A percentile compares a stretch with the other conserved stretches of the same genome.
Conservation (phyloP, 1,284 basidiomycete species). For the Irpex sp. region DNA sequence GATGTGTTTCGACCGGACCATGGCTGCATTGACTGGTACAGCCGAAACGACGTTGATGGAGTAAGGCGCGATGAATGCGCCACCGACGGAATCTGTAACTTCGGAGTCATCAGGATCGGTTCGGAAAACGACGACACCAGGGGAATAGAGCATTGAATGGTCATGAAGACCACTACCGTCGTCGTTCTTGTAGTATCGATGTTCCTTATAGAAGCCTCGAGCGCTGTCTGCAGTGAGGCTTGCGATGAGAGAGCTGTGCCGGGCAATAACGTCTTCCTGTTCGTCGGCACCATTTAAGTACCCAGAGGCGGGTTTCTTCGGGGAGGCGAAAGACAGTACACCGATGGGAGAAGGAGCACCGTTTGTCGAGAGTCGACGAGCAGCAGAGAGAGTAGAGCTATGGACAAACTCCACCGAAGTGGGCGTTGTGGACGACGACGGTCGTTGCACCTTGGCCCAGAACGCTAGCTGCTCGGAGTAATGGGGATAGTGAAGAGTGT, state of each 20-base stretch:
- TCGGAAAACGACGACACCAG: slow-evolving; percentile 45
- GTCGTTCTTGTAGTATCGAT: slow-evolving; percentile 29
- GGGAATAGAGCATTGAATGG: slow-evolving; percentile 48
- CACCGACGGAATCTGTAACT: slow-evolving; percentile 23
- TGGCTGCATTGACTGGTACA: slow-evolving; percentile 41
- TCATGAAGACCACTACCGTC: slow-evolving; percentile 40
- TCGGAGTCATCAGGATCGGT: slow-evolving; percentile 32
- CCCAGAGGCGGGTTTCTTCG: slow-evolving; percentile 43
- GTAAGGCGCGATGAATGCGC: slow-evolving; percentile 38
- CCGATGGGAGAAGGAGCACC: slow-evolving; percentile 28
- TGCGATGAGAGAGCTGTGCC: slow-evolving; percentile 41
- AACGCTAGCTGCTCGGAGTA: slow-evolving; percentile 31
- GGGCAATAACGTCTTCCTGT: slow-evolving; percentile 42
- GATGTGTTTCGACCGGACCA: slow-evolving; percentile 37
- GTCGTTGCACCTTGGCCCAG: slow-evolving; percentile 24
- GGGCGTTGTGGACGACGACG: slow-evolving; percentile 9
- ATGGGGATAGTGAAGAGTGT: slow-evolving; percentile 40
- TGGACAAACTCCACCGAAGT: slow-evolving; percentile 29
- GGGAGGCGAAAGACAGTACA: slow-evolving; percentile 43
- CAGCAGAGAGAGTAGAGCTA: slow-evolving; percentile 31
- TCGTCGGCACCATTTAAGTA: slow-evolving; percentile 45
- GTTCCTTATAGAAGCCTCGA: slow-evolving; percentile 40
- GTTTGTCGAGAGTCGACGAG: slow-evolving; percentile 23
- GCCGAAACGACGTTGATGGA: slow-evolving; percentile 41
- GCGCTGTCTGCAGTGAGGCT: slow-evolving; percentile 36